Percentiles rank a stretch among this genome's conserved stretches.
Conservation (phyloP, 1,284 basidiomycete genomes). For the Exobasidium rhododendri region DNA sequence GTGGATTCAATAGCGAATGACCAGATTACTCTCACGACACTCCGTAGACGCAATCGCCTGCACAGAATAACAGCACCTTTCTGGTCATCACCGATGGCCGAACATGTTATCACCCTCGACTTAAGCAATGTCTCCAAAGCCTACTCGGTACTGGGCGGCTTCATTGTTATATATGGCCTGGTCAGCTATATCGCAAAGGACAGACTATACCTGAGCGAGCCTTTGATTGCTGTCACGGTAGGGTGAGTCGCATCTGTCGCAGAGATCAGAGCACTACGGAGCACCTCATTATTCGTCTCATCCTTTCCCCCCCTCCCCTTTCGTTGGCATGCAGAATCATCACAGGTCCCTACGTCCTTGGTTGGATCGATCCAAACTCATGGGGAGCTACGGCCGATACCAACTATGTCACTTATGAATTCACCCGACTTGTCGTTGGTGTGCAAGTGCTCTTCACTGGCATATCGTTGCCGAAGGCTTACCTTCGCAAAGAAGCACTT, state of each 20-base stretch:
- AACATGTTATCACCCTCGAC: constrained; percentile 36
- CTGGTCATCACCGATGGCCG: constrained; percentile 9
- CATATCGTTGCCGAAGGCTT: constrained; percentile 55
- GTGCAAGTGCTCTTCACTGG: constrained; percentile 56
- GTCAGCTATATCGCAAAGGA: constrained; percentile 50
- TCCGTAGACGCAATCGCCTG: too few species aligned
- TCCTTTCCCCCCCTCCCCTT: too few species aligned
- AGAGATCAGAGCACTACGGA: not conserved
- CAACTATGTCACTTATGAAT: constrained; percentile 54
- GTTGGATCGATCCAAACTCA: constrained; percentile 47
- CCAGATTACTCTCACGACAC: too few species aligned
- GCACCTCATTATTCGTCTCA: constrained; percentile 2
- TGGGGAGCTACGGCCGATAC: constrained; percentile 38
- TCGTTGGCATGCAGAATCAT: constrained; percentile 24
- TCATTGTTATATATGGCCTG: constrained; percentile 52
- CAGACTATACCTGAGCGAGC: constrained; percentile 49
- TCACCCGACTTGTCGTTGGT: constrained; percentile 54
- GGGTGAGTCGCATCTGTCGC: constrained; percentile 21
- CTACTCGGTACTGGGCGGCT: constrained; percentile 47
- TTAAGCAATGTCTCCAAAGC: constrained; percentile 44
- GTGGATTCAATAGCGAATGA: too few species aligned
- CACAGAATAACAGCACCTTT: too few species aligned
- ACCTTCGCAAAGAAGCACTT: constrained; percentile 45
- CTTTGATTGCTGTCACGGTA: constrained; percentile 45
- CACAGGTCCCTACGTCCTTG: constrained; percentile 47